phyloP scores from a whole-genome alignment of 192 early-diverging fungal genomes.

The Backusella westeae region DNA sequence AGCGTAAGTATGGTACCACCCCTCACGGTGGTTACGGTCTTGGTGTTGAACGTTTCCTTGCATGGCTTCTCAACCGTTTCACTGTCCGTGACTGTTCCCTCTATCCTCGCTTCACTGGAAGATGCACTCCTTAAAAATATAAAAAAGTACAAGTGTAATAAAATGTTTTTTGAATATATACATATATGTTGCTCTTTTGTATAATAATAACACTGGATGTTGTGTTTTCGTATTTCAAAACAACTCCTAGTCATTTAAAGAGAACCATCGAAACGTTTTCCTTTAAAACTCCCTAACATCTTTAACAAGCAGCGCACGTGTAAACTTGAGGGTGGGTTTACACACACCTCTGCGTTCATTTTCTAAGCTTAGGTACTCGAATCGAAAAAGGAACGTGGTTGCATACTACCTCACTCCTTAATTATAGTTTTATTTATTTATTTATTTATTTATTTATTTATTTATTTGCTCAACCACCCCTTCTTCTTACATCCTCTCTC shows the following conservation, averaged over 20 bases:
- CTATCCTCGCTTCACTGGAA: conserved; percentile 90
- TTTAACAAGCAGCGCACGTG: background rate
- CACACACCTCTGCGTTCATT: background rate
- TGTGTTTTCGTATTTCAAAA: background rate
- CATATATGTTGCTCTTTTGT: background rate
- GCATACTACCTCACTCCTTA: background rate
- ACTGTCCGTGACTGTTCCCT: conserved; percentile 88
- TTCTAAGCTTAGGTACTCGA: background rate
- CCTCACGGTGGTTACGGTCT: conserved; percentile 98
- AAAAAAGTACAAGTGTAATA: background rate
- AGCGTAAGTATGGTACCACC: conserved; percentile 96
- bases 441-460: no score
- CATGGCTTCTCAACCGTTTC: conserved; percentile 91
- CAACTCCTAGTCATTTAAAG: background rate
- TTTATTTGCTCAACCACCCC: background rate
- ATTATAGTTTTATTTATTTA: background rate
- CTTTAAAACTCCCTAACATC: background rate
- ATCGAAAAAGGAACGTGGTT: background rate
- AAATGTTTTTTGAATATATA: background rate
- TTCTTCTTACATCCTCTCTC: background rate
- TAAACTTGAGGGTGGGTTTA: background rate
- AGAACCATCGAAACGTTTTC: background rate
- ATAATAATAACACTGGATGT: background rate
- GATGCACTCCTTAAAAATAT: conserved; percentile 72
- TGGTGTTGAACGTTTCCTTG: conserved; percentile 95